A percentile compares a stretch with the other conserved stretches of the same genome.
Conservation (phyloP, 108 stramenopile genomes). For the Stephanodiscus minutulus region DNA sequence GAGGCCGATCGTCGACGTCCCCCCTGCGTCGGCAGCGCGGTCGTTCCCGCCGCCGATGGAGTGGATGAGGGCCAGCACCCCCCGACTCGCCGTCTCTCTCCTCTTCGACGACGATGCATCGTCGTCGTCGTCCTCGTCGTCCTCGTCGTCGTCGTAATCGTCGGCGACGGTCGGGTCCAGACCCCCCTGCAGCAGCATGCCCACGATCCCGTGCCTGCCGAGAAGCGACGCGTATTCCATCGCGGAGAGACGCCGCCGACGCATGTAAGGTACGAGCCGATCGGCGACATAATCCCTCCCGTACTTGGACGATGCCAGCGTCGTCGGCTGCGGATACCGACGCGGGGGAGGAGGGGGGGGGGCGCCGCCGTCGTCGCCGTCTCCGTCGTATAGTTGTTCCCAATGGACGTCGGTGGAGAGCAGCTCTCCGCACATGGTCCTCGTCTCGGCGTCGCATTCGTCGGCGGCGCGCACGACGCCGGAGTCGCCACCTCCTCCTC, state of each 20-base stretch:
- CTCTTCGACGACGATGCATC: background rate
- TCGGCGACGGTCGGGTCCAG: constrained; percentile 56
- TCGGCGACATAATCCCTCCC: constrained; percentile 40
- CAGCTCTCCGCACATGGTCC: background rate
- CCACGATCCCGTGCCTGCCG: constrained; percentile 67
- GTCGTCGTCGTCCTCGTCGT: background rate
- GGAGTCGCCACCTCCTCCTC: background rate
- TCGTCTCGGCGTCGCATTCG: background rate
- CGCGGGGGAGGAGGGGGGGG: too few relatives aligned
- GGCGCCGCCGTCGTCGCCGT: too few relatives aligned
- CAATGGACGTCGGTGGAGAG: background rate
- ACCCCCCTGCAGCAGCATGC: constrained; percentile 60
- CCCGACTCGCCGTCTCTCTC: constrained; percentile 29
- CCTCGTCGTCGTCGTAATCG: constrained; percentile 2
- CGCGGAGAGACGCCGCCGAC: constrained; percentile 46
- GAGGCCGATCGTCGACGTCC: background rate
- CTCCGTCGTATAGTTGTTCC: too few relatives aligned
- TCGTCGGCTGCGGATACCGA: constrained; percentile 36
- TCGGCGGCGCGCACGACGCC: too few relatives aligned
- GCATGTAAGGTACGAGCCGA: constrained; percentile 43
- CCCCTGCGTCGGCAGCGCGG: background rate
- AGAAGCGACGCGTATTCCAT: constrained; percentile 74
- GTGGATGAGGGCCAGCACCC: constrained; percentile 60
- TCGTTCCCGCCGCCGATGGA: background rate
- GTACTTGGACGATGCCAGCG: constrained; percentile 55